phyloP scores from a whole-genome alignment of 129 eudicot species.

The Tanacetum coccineum region DNA sequence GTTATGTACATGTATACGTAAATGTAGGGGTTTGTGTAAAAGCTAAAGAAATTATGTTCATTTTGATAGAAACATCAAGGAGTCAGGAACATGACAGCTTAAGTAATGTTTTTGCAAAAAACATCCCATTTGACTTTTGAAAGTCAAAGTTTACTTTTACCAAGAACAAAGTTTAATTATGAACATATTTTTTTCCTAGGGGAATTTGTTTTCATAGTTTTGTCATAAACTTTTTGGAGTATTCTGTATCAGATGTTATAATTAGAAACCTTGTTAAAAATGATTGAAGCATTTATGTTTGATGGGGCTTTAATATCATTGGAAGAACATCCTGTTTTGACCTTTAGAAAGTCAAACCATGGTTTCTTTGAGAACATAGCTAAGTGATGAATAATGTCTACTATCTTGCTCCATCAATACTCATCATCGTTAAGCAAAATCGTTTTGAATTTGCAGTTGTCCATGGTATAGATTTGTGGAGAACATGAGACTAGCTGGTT shows the following conservation, averaged over 20 bases:
- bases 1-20: neutral
- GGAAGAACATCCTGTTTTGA: no score
- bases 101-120: neutral
- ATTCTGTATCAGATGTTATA: no score
- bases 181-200: neutral
- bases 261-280: no score
- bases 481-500: slow-evolving; percentile 92
- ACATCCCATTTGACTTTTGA: neutral
- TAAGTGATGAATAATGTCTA: no score
- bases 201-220: no score
- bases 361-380: no score
- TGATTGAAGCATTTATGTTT: neutral
- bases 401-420: no score
- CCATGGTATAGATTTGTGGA: slow-evolving; percentile 96
- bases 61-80: neutral
- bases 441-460: slow-evolving; percentile 51
- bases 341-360: no score
- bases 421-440: neutral
- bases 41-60: neutral
- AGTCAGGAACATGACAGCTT: no score
- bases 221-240: no score
- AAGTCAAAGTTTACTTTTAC: neutral
- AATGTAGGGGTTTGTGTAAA: neutral
- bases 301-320: no score
- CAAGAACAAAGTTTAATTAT: neutral